Conservation (phyloP, 2,329 filamentous ascomycete genomes). For the Sporothrix variecibatus region DNA sequence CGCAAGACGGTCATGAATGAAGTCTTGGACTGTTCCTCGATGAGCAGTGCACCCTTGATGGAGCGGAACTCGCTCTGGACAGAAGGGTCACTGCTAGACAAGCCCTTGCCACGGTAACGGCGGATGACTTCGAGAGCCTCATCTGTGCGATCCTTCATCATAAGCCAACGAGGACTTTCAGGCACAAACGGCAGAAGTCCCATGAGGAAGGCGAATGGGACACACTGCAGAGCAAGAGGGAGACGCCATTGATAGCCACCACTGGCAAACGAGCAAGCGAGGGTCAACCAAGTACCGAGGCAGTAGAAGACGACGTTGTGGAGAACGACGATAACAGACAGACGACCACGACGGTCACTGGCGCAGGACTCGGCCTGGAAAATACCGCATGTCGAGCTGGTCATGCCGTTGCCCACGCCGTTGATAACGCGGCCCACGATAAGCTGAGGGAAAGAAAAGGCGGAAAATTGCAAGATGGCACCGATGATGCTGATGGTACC, state of each 20-base stretch:
- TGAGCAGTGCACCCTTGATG: constrained; percentile 10
- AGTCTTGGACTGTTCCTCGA: constrained; percentile 4
- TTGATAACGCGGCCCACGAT: constrained; percentile 17
- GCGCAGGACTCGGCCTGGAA: constrained; percentile 18
- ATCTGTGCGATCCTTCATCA: constrained; percentile 13
- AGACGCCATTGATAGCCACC: constrained; percentile 16
- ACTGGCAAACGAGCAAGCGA: constrained; percentile 3
- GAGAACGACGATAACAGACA: constrained; percentile 10
- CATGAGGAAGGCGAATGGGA: background rate
- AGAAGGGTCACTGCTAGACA: background rate
- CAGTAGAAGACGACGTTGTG: constrained; percentile 19
- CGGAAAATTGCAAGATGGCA: constrained; percentile 4
- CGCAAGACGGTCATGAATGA: background rate
- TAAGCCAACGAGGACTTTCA: constrained; percentile 12
- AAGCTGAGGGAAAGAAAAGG: constrained; percentile 7
- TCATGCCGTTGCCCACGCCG: constrained; percentile 13
- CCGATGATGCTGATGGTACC: constrained; percentile 7
- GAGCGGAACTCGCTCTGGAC: constrained; percentile 15
- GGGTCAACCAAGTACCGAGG: constrained; percentile 2
- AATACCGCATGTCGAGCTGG: constrained; percentile 14
- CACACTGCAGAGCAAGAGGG: constrained; percentile 8
- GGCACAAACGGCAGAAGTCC: background rate
- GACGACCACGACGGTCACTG: constrained; percentile 1
- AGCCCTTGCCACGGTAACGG: constrained; percentile 5
- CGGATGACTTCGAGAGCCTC: constrained; percentile 15